Percentiles rank a stretch among this genome's conserved stretches.
Conservation (phyloP, 2,329 filamentous ascomycete genomes). For the Pleurostoma richardsiae region DNA sequence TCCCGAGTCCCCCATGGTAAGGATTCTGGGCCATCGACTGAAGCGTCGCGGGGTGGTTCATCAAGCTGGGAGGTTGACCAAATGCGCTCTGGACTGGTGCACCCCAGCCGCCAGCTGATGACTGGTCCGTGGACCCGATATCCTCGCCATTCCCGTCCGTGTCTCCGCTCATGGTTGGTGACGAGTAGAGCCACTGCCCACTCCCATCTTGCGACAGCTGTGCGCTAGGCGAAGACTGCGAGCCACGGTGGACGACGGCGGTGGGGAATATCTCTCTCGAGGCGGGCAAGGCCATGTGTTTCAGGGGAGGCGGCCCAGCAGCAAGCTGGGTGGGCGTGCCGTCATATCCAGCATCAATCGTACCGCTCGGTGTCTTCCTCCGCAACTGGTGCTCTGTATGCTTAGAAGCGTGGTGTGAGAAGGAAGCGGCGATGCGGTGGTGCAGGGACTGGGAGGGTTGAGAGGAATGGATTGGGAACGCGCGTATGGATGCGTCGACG, state of each 20-base stretch:
- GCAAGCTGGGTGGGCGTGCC: constrained; percentile 70
- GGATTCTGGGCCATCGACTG: constrained; percentile 12
- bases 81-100: constrained; percentile 5
- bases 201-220: constrained; percentile 8
- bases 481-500: constrained; percentile 18
- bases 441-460: constrained; percentile 23
- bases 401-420: constrained; percentile 19
- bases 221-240: constrained; percentile 6
- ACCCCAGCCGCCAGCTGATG: neutral
- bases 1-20: constrained; percentile 11
- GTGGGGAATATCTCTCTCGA: constrained; percentile 28
- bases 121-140: neutral
- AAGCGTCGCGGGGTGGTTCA: constrained; percentile 5
- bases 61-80: neutral
- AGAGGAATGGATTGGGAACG: constrained; percentile 29
- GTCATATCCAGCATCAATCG: constrained; percentile 86
- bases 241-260: constrained; percentile 14
- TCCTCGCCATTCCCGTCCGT: neutral
- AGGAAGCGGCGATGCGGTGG: constrained; percentile 18
- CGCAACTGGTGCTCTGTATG: constrained; percentile 71
- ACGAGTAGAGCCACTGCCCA: constrained; percentile 15
- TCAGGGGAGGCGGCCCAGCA: constrained; percentile 69
- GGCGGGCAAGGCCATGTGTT: constrained; percentile 75
- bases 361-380: constrained; percentile 92
- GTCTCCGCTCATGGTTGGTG: neutral